Conservation (phyloP, 2,329 filamentous ascomycete genomes). For the Pseudogymnoascus sp. region DNA sequence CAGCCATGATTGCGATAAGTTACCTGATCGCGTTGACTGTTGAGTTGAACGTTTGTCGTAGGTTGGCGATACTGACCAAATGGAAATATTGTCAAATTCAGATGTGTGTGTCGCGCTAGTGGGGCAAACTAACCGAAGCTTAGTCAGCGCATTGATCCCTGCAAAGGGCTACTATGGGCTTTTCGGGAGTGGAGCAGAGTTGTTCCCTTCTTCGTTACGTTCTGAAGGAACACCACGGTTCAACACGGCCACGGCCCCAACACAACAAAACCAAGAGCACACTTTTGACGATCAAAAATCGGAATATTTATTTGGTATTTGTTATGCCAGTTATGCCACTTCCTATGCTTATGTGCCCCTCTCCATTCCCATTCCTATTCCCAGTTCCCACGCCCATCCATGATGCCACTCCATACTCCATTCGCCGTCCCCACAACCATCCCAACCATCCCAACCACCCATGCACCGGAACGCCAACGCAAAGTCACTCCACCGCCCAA, state of each 20-base stretch:
- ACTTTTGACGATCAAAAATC: background rate
- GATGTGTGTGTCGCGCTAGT: conserved; percentile 11
- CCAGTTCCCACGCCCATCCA: background rate
- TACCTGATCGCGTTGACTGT: conserved; percentile 25
- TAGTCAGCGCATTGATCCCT: conserved; percentile 3
- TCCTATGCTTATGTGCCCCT: background rate
- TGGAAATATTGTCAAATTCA: conserved; percentile 12
- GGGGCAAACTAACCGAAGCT: conserved; percentile 10
- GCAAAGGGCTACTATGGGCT: background rate
- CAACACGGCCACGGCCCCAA: background rate
- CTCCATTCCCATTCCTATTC: background rate
- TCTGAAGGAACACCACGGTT: background rate
- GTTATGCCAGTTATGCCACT: background rate
- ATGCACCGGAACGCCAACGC: conserved; percentile 3
- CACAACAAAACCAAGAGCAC: background rate
- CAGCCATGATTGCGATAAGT: conserved; percentile 66
- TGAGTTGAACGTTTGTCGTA: conserved; percentile 17
- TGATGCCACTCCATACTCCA: background rate
- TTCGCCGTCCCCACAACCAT: background rate
- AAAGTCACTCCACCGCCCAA: conserved; percentile 6
- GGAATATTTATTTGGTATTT: conserved; percentile 5
- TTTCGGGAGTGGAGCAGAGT: background rate
- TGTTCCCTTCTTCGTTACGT: background rate
- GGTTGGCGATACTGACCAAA: conserved; percentile 11
- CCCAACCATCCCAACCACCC: background rate